Base-by-base conservation (phyloP, 2,329 filamentous ascomycete species). In the Penicillium italicum region DNA sequence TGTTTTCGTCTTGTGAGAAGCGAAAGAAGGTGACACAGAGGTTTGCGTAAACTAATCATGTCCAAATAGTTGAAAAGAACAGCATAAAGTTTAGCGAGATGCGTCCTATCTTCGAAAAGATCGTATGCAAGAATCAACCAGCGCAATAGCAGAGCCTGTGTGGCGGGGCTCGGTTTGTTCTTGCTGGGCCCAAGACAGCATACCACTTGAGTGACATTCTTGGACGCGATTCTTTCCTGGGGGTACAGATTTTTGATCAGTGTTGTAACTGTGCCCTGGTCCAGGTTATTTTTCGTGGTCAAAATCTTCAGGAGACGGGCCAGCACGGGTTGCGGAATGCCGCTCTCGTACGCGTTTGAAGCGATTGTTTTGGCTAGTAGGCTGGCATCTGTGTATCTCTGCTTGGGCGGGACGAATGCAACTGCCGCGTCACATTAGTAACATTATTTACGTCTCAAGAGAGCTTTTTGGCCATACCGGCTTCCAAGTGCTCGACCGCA, bases 1-100 rank as follows among this genome's bases (percentile, higher is more conserved):
- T 96, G 90, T 67, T 86, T 90, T 53, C 91, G 85, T 53, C 89
- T 80, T 43, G 91, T 95, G 44, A 93, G 84, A 30, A 93, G 73
- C 4, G 89, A 90, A 22, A 96, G 78, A 34, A 96, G 73, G 74
- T 95, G 89, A 67, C 90, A 92, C 47, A 94, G 70, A 10, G 76
- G 72, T 50, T 76, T 88, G 80, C 89, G 82, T 57, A 91, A 82
- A 56, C 85, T 88, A 48, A 90, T 87, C 66, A 90, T 93, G 67
- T 95, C 89, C 6, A 96, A 80, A 61, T 93, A 77, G 60, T 90
- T 90, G 69, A 96, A 96, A 4, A 96, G 73, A 18, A 93, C 83
- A 0, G 85, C 80, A 66, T 95, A 96, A 1, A 88, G 77, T 58
- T 85, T 85, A 5, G 85, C 85, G 46, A 96, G 73, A 9, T 86